A percentile compares a stretch with the other conserved stretches of the same genome.
Evolutionary conservation across 2,329 filamentous ascomycete genomes (phyloP).

Genomic region (Hypoxylon sp.): DNA sequence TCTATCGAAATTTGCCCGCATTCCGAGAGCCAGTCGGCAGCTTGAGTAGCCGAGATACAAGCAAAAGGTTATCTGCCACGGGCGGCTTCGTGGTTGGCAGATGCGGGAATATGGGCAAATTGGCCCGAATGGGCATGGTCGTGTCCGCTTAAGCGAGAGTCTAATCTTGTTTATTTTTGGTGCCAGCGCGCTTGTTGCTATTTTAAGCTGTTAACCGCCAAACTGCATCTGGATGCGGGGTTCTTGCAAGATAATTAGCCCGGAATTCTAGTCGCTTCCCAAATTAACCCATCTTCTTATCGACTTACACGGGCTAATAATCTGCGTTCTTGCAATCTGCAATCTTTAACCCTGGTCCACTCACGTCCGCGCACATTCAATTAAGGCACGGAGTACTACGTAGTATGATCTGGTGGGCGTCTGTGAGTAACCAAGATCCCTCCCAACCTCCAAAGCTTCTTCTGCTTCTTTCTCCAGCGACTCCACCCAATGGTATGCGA

Average conservation of each 20-base stretch:
- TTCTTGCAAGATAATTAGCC: constrained; percentile 17
- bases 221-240: constrained; percentile 13
- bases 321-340: background rate
- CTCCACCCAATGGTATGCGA: constrained; percentile 25
- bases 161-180: constrained; percentile 38
- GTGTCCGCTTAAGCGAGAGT: constrained; percentile 20
- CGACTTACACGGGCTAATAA: constrained; percentile 29
- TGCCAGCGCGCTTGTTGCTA: constrained; percentile 46
- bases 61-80: constrained; percentile 7
- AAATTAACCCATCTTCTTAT: constrained; percentile 44
- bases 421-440: constrained; percentile 38
- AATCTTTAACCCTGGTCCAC: constrained; percentile 12
- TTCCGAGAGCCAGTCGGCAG: constrained; percentile 25
- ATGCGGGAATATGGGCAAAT: constrained; percentile 36
- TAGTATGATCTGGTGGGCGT: constrained; percentile 34
- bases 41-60: constrained; percentile 6
- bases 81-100: constrained; percentile 29
- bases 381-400: constrained; percentile 20
- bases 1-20: constrained; percentile 34
- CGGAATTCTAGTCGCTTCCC: constrained; percentile 21
- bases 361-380: background rate
- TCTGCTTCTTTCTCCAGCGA: constrained; percentile 21
- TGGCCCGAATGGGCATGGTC: constrained; percentile 30
- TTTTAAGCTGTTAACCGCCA: constrained; percentile 45
- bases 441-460: constrained; percentile 31